phyloP scores from a whole-genome alignment of 495 filamentous ascomycete species.

The Podospora tetraspora region DNA sequence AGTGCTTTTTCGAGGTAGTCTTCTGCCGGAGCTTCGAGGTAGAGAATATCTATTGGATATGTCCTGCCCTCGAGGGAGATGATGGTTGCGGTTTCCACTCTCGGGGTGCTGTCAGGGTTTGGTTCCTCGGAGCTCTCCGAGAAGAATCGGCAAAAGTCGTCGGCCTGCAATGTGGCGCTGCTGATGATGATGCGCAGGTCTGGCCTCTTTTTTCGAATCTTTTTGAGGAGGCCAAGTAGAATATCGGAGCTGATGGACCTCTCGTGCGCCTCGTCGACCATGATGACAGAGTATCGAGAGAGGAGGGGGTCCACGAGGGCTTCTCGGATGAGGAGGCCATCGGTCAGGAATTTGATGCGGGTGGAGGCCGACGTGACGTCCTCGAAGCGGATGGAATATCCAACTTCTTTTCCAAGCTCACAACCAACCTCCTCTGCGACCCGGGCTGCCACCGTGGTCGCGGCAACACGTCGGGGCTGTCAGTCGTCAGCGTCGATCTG shows the following conservation, averaged over 20 bases:
- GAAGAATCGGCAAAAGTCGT: slow-evolving; percentile 84
- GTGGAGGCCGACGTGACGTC: slow-evolving; percentile 86
- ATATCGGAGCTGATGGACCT: slow-evolving; percentile 91
- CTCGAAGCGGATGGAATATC: slow-evolving; percentile 95
- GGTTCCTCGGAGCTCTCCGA: slow-evolving; percentile 42
- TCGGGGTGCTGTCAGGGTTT: slow-evolving; percentile 38
- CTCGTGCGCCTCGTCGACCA: slow-evolving; percentile 98
- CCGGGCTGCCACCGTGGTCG: slow-evolving; percentile 82
- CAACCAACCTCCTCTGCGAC: slow-evolving; percentile 93
- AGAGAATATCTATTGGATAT: slow-evolving; percentile 87
- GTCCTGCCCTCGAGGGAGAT: slow-evolving; percentile 87
- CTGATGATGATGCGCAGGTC: slow-evolving; percentile 88
- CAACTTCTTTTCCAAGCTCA: slow-evolving; percentile 88
- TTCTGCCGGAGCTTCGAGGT: slow-evolving; percentile 72
- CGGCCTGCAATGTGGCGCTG: slow-evolving; percentile 89
- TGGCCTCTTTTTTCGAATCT: slow-evolving; percentile 74
- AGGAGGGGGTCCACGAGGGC: slow-evolving; percentile 88
- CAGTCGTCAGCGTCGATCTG: slow-evolving; percentile 15
- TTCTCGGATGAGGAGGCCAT: slow-evolving; percentile 91
- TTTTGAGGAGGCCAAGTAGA: slow-evolving; percentile 89
- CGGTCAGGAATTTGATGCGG: slow-evolving; percentile 92
- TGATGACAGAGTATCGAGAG: slow-evolving; percentile 91
- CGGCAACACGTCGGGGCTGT: slow-evolving; percentile 86
- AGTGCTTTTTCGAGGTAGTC: slow-evolving; percentile 86
- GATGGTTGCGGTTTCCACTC: slow-evolving; percentile 55